phyloP scores from a whole-genome alignment of 768 basidiomycete species.

The Macrolepiota fuliginosa region DNA sequence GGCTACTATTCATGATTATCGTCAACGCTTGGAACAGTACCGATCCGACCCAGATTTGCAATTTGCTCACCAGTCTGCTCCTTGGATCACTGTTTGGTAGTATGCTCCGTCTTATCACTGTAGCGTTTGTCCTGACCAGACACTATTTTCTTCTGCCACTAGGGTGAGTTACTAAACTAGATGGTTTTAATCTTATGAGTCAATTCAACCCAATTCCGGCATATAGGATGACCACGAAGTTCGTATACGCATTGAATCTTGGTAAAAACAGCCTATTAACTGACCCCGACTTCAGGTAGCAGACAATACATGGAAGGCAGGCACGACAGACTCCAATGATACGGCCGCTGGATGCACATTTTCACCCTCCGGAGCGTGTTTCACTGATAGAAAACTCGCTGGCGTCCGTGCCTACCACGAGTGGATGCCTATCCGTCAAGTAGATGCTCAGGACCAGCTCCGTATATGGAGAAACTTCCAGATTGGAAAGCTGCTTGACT shows the following conservation, averaged over 20 bases:
- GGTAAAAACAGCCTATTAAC: not conserved
- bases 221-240: slow-evolving; percentile 52
- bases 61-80: slow-evolving; percentile 45
- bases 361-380: slow-evolving; percentile 52
- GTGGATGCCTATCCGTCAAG: slow-evolving; percentile 62
- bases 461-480: slow-evolving; percentile 65
- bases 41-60: slow-evolving; percentile 47
- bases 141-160: not conserved
- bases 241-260: not conserved
- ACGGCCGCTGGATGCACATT: slow-evolving; percentile 47
- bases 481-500: slow-evolving; percentile 58
- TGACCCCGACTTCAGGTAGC: slow-evolving; percentile 33
- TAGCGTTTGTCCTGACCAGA: not conserved
- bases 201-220: not conserved
- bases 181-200: not conserved
- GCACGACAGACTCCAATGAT: slow-evolving; percentile 55
- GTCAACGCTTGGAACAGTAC: slow-evolving; percentile 49
- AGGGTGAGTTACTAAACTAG: not conserved
- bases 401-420: slow-evolving; percentile 60
- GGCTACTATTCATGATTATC: slow-evolving; percentile 56
- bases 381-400: slow-evolving; percentile 57
- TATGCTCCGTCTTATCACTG: slow-evolving; percentile 1
- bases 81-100: slow-evolving; percentile 56
- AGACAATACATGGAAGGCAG: slow-evolving; percentile 57
- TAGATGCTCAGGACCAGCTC: slow-evolving; percentile 50